Base-by-base conservation (phyloP, 2,329 filamentous ascomycete species). In the Ascochyta koolunga region DNA sequence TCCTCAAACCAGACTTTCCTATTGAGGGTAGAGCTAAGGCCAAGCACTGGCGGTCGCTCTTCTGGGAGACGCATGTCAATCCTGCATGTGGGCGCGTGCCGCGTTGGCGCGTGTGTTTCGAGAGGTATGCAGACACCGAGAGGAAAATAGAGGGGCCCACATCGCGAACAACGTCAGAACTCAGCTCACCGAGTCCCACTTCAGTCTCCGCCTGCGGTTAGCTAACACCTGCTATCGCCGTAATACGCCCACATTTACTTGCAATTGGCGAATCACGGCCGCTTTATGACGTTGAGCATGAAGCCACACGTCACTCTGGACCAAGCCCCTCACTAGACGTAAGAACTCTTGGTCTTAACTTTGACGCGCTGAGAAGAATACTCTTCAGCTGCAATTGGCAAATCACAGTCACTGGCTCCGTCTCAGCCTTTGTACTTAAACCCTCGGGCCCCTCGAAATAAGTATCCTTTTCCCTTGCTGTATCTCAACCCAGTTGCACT, bases 221-320 rank as follows among this genome's bases (percentile, higher is more conserved):
- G 58, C 57, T 57, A 46, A 49, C 59, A 56, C 49, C 53, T 58
- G 27, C 45, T 48, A 54, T 48, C 53, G 47, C 49, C 52, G 54
- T 54, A 64, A 52, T 60, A 58, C 65, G 62, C 61, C 65, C 61
- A 63, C 60, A 52, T 21, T 36, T 54, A 38, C 38, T 36, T 25
- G 16, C 58, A 50, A 66, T 67, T 64, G 62, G 58, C 51, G 41
- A 54, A 54, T 54, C 40, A 49, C 18, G 11, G 36, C 39, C 40
- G 39, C 35, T 40, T 45, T 54, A 44, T 54, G 45, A 54, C 45
- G 51, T 50, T 50, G 41, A 41, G 45, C 51, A 45, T 44, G 19
- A 48, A 58, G 53, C 61, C 54, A 65, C 65, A 68, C 67, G 67
- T 69, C 67, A 71, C 64, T 62, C 44, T 36, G 31, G 56, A 60